phyloP scores from a whole-genome alignment of 495 filamentous ascomycete species.

The Echria macrotheca region DNA sequence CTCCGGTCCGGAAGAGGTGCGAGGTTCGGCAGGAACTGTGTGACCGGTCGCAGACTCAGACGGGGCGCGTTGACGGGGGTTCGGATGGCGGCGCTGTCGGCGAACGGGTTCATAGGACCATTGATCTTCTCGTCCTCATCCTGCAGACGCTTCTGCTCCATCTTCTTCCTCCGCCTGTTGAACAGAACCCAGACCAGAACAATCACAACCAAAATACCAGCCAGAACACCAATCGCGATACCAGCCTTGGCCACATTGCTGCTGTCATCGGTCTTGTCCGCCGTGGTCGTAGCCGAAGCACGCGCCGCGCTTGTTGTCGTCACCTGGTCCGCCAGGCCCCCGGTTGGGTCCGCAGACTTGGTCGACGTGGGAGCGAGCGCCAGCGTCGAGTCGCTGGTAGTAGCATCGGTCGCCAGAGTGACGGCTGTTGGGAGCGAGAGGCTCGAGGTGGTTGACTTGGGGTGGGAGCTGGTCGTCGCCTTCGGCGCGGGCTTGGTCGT shows the following conservation, averaged over 20 bases:
- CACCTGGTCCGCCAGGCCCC: background rate
- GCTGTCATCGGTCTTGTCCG: conserved; percentile 34
- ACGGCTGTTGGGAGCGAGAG: background rate
- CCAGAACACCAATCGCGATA: conserved; percentile 71
- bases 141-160: conserved; percentile 40
- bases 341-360: conserved; percentile 7
- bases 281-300: conserved; percentile 20
- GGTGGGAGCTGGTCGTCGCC: background rate
- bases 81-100: conserved; percentile 33
- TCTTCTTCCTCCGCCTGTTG: conserved; percentile 54
- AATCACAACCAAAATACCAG: conserved; percentile 54
- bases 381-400: conserved; percentile 2
- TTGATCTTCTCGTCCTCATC: conserved; percentile 55
- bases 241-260: conserved; percentile 73
- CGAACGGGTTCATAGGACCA: conserved; percentile 31
- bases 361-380: conserved; percentile 15
- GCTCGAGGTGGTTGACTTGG: background rate
- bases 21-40: conserved; percentile 75
- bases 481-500: background rate
- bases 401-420: background rate
- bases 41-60: conserved; percentile 80
- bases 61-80: conserved; percentile 52
- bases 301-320: conserved; percentile 17
- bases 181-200: conserved; percentile 63
- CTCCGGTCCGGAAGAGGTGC: conserved; percentile 28